Percentiles rank a stretch among this genome's conserved stretches.
Evolutionary conservation across 495 filamentous ascomycete species (phyloP).

Genomic region (Monascus purpureus): DNA sequence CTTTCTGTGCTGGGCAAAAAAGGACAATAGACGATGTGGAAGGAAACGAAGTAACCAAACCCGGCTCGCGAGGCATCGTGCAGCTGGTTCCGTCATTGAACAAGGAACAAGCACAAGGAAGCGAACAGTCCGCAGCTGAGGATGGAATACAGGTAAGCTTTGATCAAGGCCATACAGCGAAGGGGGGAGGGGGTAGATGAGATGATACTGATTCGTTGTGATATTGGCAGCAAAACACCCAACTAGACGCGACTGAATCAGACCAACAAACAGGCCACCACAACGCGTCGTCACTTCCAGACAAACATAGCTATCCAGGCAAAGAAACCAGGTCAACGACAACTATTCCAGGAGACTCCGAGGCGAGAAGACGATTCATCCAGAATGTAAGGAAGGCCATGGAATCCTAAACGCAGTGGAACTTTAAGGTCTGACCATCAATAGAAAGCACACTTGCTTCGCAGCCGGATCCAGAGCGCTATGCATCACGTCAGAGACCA

Average conservation of each 20-base stretch:
- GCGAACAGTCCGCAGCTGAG: slow-evolving; percentile 2
- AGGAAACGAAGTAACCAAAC: slow-evolving; percentile 10
- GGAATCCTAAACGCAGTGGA: not conserved
- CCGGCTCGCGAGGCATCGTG: slow-evolving; percentile 2
- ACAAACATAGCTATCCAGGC: too few species aligned
- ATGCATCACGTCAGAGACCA: slow-evolving; percentile 29
- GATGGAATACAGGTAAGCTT: slow-evolving; percentile 14
- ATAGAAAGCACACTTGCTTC: slow-evolving; percentile 32
- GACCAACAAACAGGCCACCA: not conserved
- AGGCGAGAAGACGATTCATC: slow-evolving; percentile 29
- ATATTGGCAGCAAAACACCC: too few species aligned
- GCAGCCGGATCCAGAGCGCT: slow-evolving; percentile 27
- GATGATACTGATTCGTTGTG: too few species aligned
- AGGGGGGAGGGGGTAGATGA: too few species aligned
- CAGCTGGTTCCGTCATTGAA: slow-evolving; percentile 3
- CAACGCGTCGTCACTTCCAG: slow-evolving; percentile 6
- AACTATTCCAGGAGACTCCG: slow-evolving; percentile 19
- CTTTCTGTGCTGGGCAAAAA: slow-evolving; percentile 29
- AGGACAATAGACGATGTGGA: slow-evolving; percentile 27
- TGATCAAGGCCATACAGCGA: too few species aligned
- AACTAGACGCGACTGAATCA: too few species aligned
- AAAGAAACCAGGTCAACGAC: slow-evolving; percentile 4
- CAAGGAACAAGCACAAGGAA: not conserved
- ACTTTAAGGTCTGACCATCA: slow-evolving; percentile 1
- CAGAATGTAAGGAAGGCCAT: slow-evolving; percentile 21